Evolutionary conservation across 345 rosid species (phyloP), one percentile per base, ranked within the genome.

Genomic region (Aethionema arabicum): DNA sequence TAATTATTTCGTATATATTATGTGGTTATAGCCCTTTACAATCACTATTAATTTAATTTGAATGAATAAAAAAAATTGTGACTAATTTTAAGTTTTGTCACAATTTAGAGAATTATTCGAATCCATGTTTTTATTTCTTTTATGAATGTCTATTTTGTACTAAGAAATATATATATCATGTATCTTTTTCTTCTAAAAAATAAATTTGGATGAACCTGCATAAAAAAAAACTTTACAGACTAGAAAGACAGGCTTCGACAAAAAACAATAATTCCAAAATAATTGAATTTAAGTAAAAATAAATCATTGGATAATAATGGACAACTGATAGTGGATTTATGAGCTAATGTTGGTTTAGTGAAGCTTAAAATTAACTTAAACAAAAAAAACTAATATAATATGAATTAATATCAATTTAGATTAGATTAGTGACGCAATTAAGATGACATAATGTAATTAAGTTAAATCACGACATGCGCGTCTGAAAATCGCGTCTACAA

Each of bases 261-360:
- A 41, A 62, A 7, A 27, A 48, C n/a, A n/a, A n/a, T n/a, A n/a
- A 49, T 48, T 63, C 58, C 41, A 40, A 48, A 62, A 55, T 9
- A 39, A 47, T 70, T 56, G 38, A 55, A 54, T 37, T 39, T 0
- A 56, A 56, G 52, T 56, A 49, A 63, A 49, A 63, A 69, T 27
- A 11, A 41, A 64, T 71, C 45, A 65, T 72, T 72, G 3, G 38
- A 30, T 44, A 58, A 64, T 59, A 40, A 65, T 65, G 66, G 58
- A 57, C 54, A 63, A 15, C 14, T 59, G 56, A 52, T 65, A 72
- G 70, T 71, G 75, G 75, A 32, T 52, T 56, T 38, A 46, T 64
- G 55, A 64, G 61, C 58, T 51, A 50, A 32, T 64, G 56, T 51
- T 57, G 65, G 65, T 44, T 43, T 14, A 51, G 69, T 64, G 74